A percentile compares a stretch with the other conserved stretches of the same genome.
Conservation (phyloP, 1,284 basidiomycete species). For the Malassezia obtusa region DNA sequence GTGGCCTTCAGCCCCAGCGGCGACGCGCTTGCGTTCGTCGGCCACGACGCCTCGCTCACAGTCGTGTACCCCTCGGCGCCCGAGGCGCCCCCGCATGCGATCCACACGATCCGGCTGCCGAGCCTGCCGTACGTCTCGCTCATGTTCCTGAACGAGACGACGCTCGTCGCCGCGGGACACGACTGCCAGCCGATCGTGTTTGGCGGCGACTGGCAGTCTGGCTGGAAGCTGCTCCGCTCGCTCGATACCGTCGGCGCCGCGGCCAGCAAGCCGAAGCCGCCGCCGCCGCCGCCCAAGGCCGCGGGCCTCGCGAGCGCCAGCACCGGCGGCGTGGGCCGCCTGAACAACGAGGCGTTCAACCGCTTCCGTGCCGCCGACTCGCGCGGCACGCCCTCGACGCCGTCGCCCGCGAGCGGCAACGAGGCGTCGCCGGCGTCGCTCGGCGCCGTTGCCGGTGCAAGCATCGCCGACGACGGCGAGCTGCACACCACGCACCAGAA, state of each 20-base stretch:
- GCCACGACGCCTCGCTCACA: slow-evolving; percentile 43
- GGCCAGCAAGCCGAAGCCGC: slow-evolving; percentile 36
- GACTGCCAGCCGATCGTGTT: slow-evolving; percentile 80
- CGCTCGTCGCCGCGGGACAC: slow-evolving; percentile 75
- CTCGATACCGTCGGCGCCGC: slow-evolving; percentile 39
- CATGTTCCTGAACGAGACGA: slow-evolving; percentile 65
- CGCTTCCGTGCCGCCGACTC: slow-evolving; percentile 87
- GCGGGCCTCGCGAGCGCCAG: slow-evolving; percentile 24
- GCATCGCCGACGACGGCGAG: slow-evolving; percentile 59
- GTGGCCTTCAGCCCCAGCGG: slow-evolving; percentile 93
- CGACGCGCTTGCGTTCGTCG: slow-evolving; percentile 79
- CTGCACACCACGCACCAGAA: slow-evolving; percentile 77
- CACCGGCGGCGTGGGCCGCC: slow-evolving; percentile 59
- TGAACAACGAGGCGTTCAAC: slow-evolving; percentile 90
- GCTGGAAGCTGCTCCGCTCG: slow-evolving; percentile 35
- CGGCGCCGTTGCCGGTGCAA: slow-evolving; percentile 55
- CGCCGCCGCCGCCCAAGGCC: slow-evolving; percentile 31
- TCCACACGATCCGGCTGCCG: slow-evolving; percentile 39
- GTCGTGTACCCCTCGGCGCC: slow-evolving; percentile 40
- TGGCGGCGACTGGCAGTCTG: slow-evolving; percentile 28
- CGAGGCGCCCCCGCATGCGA: slow-evolving; percentile 34
- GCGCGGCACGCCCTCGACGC: slow-evolving; percentile 56
- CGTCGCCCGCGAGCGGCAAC: slow-evolving; percentile 37
- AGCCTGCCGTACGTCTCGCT: slow-evolving; percentile 43
- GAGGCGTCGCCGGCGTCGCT: slow-evolving; percentile 57